Base-by-base conservation (phyloP, 139 green algal genomes). In the Auxenochlorella protothecoides region DNA sequence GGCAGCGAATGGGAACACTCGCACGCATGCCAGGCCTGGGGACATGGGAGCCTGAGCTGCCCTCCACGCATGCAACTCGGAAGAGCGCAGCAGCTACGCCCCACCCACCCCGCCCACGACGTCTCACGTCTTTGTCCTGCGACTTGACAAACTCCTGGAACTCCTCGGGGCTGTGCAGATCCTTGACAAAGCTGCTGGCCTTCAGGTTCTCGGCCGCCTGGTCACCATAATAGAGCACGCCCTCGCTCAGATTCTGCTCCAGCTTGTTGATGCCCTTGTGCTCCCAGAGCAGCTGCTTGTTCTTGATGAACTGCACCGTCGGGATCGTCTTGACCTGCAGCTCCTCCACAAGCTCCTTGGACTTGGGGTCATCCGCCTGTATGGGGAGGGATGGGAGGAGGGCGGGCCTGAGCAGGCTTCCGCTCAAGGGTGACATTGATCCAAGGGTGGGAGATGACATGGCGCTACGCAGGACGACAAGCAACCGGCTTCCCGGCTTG, bases 291-390 rank as follows among this genome's bases (percentile, higher is more conserved):
- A 85, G 72, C 73, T 87, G 72, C 54, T 78, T 79, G 12, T 82
- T 52, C 53, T 73, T 64, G 73, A 81, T 94, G 66, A 96, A 96
- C 80, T 94, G 89, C 53, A 96, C 54, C 6, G 86, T 90, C 10
- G 90, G 90, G 53, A 96, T 69, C 52, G 88, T 78, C 44, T 90
- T 76, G 3, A 95, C 79, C 10, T 83, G 81, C 70, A 96, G 79
- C 16, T 76, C 27, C 12, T 90, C 82, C n/a, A 81, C 83, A n/a
- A 94, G 69, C 6, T 70, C 70, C 4, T 74, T 55, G 6, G 73
- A 79, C 16, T 86, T 81, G 52, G 81, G 67, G 8, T 68, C 72
- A 62, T 89, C 88, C n/a, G 81, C 82, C 75, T 89, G 75, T 64
- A 63, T 2, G 7, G 57, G 16, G 63, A 12, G 6, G 4, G 59